These are phyloP conservation scores for carrot (Daucus carota) DNA, from an alignment of 129 eudicot genomes.

Conservation along the genomic window DNA sequence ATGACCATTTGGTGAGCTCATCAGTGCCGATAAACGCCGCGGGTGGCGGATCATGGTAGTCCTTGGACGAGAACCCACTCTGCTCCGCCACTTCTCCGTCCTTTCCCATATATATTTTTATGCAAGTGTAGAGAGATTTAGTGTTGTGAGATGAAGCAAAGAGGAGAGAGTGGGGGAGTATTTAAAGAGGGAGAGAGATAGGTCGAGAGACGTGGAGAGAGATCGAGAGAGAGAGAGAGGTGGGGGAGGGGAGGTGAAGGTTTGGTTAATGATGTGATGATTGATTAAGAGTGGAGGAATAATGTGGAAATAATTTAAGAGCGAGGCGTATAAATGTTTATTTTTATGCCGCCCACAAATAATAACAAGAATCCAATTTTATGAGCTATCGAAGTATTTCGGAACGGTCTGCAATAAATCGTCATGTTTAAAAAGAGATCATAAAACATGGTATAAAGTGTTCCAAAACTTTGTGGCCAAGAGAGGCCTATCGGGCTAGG, in stretches of 20 bases:
- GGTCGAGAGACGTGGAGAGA: constrained; percentile 1
- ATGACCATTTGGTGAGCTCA: constrained; percentile 73
- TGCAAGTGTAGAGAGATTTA: not conserved
- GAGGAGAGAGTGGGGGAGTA: not conserved
- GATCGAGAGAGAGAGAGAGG: not conserved
- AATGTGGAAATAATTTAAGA: not conserved
- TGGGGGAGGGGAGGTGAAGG: not conserved
- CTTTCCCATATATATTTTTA: constrained; percentile 20
- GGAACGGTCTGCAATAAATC: no score
- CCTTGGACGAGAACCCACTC: constrained; percentile 49
- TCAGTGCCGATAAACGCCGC: constrained; percentile 49
- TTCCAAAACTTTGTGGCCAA: not conserved
- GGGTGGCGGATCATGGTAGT: constrained; percentile 96
- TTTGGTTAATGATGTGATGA: constrained; percentile 8
- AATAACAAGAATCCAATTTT: not conserved
- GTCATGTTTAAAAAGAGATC: no score
- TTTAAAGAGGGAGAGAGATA: not conserved
- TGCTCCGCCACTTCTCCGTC: constrained; percentile 61
- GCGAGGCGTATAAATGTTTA: not conserved
- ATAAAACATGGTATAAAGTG: no score
- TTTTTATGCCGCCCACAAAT: constrained; percentile 4
- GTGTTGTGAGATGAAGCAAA: not conserved
- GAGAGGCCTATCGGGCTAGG: not conserved
- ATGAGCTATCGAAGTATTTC: no score
- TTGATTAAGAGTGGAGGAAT: constrained; percentile 1